These are phyloP conservation scores for Inonotus obliquus DNA, from an alignment of 1,284 basidiomycete genomes.

Conservation along the genomic window DNA sequence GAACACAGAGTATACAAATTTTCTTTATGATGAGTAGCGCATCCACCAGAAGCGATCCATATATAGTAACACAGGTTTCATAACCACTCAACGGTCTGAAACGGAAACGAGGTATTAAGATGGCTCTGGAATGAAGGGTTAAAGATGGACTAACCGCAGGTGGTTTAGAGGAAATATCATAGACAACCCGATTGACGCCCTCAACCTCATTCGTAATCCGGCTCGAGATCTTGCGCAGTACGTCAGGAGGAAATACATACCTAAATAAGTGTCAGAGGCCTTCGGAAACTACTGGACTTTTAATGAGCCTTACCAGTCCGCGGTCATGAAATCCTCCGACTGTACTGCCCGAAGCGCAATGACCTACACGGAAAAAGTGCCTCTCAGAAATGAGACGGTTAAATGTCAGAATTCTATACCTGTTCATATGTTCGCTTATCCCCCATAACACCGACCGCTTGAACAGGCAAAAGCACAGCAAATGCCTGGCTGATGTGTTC, in stretches of 20 bases:
- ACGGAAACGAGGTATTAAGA: not conserved
- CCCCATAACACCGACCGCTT: slow-evolving; percentile 97
- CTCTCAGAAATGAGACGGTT: not conserved
- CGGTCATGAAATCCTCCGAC: slow-evolving; percentile 97
- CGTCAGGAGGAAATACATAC: slow-evolving; percentile 93
- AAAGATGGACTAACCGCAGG: slow-evolving; percentile 63
- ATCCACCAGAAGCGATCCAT: not conserved
- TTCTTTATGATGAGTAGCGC: too few relatives aligned
- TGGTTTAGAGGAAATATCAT: slow-evolving; percentile 97
- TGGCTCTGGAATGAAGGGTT: not conserved
- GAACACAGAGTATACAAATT: too few relatives aligned
- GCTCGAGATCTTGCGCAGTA: slow-evolving; percentile 89
- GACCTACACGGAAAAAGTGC: slow-evolving; percentile 43
- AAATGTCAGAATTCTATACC: slow-evolving; percentile 37
- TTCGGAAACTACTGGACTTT: not conserved
- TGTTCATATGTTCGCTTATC: slow-evolving; percentile 98
- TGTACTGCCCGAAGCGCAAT: slow-evolving; percentile 89
- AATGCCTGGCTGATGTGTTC: slow-evolving; percentile 97
- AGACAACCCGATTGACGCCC: slow-evolving; percentile 91
- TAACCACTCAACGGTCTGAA: slow-evolving; percentile 15
- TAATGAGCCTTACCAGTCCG: slow-evolving; percentile 70
- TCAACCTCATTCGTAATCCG: slow-evolving; percentile 97
- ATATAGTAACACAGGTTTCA: not conserved
- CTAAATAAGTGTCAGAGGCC: slow-evolving; percentile 31
- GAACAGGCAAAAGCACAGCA: slow-evolving; percentile 94